Evolutionary conservation across 306 rosid species (phyloP).

Genomic region (Calophaca sinica): DNA sequence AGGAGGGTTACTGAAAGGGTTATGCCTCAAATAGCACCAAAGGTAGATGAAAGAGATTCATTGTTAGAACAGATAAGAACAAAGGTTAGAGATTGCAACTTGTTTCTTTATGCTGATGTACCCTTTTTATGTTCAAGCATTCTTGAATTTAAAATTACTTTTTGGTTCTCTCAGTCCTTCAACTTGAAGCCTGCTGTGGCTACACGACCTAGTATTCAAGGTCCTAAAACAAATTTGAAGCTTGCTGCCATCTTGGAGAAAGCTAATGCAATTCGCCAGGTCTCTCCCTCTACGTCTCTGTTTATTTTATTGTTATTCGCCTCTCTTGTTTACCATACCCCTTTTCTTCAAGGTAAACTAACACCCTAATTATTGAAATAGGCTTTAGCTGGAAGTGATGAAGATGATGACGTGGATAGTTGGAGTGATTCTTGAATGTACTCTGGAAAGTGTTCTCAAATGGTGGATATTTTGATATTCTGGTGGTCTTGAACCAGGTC

Average conservation of each 20-base stretch:
- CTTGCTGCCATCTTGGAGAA: slow-evolving; percentile 95
- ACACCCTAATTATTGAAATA: slow-evolving; percentile 50
- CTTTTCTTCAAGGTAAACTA: slow-evolving; percentile 34
- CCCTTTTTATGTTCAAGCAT: slow-evolving; percentile 19
- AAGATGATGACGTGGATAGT: slow-evolving; percentile 74
- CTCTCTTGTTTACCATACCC: slow-evolving; percentile 1
- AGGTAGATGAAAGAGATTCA: slow-evolving; percentile 84
- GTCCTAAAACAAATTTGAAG: slow-evolving; percentile 86
- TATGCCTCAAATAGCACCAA: slow-evolving; percentile 67
- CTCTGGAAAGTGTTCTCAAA: slow-evolving; percentile 25
- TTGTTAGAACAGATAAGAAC: slow-evolving; percentile 89
- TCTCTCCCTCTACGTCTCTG: slow-evolving; percentile 46
- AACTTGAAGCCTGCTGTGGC: slow-evolving; percentile 81
- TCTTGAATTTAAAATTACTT: slow-evolving; percentile 15
- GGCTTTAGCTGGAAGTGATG: slow-evolving; percentile 97
- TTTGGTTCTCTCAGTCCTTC: slow-evolving; percentile 74
- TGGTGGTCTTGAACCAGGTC: slow-evolving; percentile 42
- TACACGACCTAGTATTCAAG: slow-evolving; percentile 80
- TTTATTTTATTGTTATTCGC: neutral
- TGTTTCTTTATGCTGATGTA: slow-evolving; percentile 27
- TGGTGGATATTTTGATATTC: slow-evolving; percentile 32
- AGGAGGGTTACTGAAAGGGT: slow-evolving; percentile 80
- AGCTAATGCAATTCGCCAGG: slow-evolving; percentile 99
- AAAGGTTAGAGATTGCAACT: slow-evolving; percentile 66
- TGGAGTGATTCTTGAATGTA: slow-evolving; percentile 82